Conservation (phyloP, 805 yeast species). For the Zygoascus flipseniorum region DNA sequence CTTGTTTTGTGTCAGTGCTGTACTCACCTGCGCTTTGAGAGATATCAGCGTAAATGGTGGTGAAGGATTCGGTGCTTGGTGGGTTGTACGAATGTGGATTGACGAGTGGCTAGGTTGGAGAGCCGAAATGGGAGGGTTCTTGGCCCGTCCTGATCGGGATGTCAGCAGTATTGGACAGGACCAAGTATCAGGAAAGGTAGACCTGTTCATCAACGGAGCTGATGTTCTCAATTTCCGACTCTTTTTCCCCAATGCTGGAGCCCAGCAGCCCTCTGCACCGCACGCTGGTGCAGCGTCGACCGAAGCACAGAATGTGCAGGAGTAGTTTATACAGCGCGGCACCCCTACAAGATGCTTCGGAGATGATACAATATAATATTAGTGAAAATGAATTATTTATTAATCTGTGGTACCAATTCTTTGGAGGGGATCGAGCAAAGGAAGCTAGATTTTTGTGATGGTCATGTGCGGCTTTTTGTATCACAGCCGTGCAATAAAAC, state of each 20-base stretch:
- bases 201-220: constrained; percentile 1
- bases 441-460: neutral
- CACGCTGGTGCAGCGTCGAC: neutral
- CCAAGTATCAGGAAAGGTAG: neutral
- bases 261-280: neutral
- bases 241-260: neutral
- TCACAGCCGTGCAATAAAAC: neutral
- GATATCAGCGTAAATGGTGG: constrained; percentile 54
- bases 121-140: constrained; percentile 40
- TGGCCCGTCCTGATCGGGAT: constrained; percentile 8
- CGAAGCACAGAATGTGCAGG: neutral
- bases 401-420: neutral
- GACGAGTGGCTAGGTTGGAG: constrained; percentile 65
- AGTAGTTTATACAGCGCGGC: neutral
- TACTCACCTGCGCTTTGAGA: constrained; percentile 51
- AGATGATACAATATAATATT: neutral
- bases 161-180: neutral
- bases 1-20: constrained; percentile 42
- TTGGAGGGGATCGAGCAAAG: no score
- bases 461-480: neutral
- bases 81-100: constrained; percentile 67
- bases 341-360: neutral
- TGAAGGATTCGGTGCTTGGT: constrained; percentile 62
- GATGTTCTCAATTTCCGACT: neutral
- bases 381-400: neutral